phyloP scores from a whole-genome alignment of 371 early-diverging fungal species.

The Mortierella sp. region DNA sequence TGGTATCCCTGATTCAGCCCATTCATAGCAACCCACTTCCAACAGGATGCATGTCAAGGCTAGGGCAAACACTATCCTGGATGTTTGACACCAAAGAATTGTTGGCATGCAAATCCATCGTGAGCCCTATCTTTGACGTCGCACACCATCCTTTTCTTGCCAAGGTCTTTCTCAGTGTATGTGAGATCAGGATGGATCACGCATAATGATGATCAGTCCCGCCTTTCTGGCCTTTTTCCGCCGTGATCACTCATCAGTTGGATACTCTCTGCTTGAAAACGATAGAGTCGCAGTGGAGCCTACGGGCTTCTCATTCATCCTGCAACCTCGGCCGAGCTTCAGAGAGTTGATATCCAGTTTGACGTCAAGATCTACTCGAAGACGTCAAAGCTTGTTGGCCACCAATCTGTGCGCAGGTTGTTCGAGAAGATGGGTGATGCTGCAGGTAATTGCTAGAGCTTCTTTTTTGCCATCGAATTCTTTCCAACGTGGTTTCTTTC shows the following conservation, averaged over 20 bases:
- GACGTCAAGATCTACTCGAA: conserved; percentile 1
- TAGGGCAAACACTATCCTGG: conserved; percentile 7
- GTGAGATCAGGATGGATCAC: neutral
- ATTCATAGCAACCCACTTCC: neutral
- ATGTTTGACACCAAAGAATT: neutral
- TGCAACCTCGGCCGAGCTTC: neutral
- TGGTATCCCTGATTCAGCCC: neutral
- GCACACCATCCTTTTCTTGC: neutral
- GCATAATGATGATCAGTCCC: neutral
- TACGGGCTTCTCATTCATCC: neutral
- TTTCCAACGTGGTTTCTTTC: too few relatives aligned
- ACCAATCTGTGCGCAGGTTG: neutral
- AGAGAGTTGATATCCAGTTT: neutral
- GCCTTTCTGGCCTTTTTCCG: neutral
- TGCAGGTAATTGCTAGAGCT: neutral
- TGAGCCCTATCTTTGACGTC: conserved; percentile 11
- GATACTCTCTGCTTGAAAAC: neutral
- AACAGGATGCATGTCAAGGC: neutral
- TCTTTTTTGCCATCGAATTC: neutral
- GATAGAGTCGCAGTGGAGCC: neutral
- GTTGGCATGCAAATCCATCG: neutral
- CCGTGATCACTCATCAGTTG: neutral
- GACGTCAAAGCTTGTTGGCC: neutral
- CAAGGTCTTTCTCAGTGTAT: neutral
- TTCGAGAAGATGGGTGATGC: neutral